These are phyloP conservation scores for Xylariaceae sp. DNA, from an alignment of 2,329 filamentous ascomycete species.

Conservation along the genomic window DNA sequence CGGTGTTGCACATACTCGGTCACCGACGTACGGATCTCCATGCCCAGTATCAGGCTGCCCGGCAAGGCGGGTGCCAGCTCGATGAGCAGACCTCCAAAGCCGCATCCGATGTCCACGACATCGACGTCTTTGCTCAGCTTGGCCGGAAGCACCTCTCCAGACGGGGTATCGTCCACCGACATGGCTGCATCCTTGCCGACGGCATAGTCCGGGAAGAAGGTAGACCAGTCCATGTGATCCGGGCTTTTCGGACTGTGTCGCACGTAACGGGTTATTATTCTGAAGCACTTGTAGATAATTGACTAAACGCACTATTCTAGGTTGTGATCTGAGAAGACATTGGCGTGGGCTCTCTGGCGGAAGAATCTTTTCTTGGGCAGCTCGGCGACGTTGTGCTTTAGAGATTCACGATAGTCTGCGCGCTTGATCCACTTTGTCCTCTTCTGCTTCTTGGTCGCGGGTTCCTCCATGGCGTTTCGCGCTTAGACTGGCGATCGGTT, in stretches of 20 bases:
- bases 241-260: constrained; percentile 69
- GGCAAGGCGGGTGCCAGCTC: constrained; percentile 80
- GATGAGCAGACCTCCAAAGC: constrained; percentile 87
- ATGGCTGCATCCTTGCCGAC: constrained; percentile 35
- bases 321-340: constrained; percentile 93
- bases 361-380: constrained; percentile 96
- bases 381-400: constrained; percentile 51
- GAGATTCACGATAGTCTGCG: constrained; percentile 59
- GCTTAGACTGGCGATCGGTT: no score
- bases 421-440: constrained; percentile 34
- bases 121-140: constrained; percentile 70
- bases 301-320: constrained; percentile 71
- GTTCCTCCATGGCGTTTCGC: constrained; percentile 37
- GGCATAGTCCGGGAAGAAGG: constrained; percentile 75
- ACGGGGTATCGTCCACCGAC: constrained; percentile 17
- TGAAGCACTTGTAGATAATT: constrained; percentile 6
- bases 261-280: constrained; percentile 10
- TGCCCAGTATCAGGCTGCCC: constrained; percentile 77
- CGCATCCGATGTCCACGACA: constrained; percentile 94
- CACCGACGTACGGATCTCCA: constrained; percentile 91
- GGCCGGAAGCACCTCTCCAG: constrained; percentile 11
- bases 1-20: constrained; percentile 87
- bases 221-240: constrained; percentile 85
- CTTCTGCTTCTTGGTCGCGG: constrained; percentile 60
- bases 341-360: constrained; percentile 92